These are phyloP conservation scores for Colletotrichum incanum DNA, from an alignment of 2,329 filamentous ascomycete genomes.

Conservation along the genomic window DNA sequence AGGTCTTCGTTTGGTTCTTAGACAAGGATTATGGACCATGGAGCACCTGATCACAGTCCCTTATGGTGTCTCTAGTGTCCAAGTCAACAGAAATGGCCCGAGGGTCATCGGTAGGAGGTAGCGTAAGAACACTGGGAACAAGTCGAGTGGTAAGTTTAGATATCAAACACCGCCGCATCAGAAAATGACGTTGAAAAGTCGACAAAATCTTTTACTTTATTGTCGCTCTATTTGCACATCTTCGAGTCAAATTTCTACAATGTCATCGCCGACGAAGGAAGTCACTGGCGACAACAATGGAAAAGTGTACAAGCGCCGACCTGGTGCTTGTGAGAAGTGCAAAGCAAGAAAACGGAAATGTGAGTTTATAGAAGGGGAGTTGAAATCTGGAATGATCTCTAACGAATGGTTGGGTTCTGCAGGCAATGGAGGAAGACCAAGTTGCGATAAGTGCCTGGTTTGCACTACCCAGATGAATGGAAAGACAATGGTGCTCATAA, in stretches of 20 bases:
- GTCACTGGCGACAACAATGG: neutral
- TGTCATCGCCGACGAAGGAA: constrained; percentile 11
- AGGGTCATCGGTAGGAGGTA: too few relatives aligned
- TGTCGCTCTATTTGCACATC: too few relatives aligned
- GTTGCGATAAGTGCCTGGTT: constrained; percentile 29
- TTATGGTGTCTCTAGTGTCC: too few relatives aligned
- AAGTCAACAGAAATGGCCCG: too few relatives aligned
- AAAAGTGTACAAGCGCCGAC: constrained; percentile 28
- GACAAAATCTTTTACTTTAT: neutral
- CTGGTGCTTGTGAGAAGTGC: constrained; percentile 29
- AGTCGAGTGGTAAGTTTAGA: too few relatives aligned
- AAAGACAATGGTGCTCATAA: neutral
- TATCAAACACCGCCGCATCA: too few relatives aligned
- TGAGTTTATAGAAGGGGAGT: neutral
- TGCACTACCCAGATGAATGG: neutral
- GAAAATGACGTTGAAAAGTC: neutral
- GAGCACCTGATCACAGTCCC: too few relatives aligned
- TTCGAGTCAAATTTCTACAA: neutral
- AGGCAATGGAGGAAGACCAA: constrained; percentile 32
- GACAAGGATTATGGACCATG: too few relatives aligned
- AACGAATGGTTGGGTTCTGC: neutral
- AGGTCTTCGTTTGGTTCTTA: too few relatives aligned
- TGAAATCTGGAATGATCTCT: neutral
- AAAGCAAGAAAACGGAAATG: constrained; percentile 26
- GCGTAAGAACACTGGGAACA: too few relatives aligned